Evolutionary conservation across 306 rosid genomes (phyloP), one percentile per base, ranked within the genome.

Genomic region (Arachis stenosperma): DNA sequence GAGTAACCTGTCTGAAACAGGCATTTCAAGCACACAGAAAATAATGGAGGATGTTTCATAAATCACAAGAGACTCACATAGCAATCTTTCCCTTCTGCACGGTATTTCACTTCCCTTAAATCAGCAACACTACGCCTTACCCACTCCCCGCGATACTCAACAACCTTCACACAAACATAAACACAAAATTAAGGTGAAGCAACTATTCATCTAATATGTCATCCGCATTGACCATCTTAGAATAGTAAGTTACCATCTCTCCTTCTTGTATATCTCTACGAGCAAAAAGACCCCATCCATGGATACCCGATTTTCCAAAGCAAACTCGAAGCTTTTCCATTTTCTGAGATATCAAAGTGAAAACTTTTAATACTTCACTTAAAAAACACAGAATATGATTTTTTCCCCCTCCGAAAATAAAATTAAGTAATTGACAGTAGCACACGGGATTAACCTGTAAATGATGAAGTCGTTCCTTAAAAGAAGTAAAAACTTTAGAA

Each of bases 231-330:
- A 46, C 60, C 65, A 70, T 52, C 41, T 51, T 27, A 73, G 70
- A 78, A 70, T 11, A 61, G 27, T 36, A 72, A 41, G 61, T 76
- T 84, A 94, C 99, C 97, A 94, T 94, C 69, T 94, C 97, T 75
- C 99, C 99, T 85, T 91, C 99, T 84, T 89, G 95, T 68, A 94
- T 79, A 84, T 90, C 85, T 70, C 79, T 84, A 17, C 97, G 89
- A 8, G 99, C 97, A 90, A 94, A 94, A 73, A 94, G 95, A 65
- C 99, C 99, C 99, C 99, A 94, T 83, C 99, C 97, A 87, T 94
- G 99, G 84, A 94, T 94, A 37, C 97, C 96, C 22, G 99, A 94
- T 80, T 91, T 94, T 69, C 99, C 97, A n/a, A 87, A 91, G 91
- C 97, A 85, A 76, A 94, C 81, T 62, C 91, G 84, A 73, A 67